phyloP scores from a whole-genome alignment of 2,329 filamentous ascomycete species.

The Xylariomycetidae sp. region DNA sequence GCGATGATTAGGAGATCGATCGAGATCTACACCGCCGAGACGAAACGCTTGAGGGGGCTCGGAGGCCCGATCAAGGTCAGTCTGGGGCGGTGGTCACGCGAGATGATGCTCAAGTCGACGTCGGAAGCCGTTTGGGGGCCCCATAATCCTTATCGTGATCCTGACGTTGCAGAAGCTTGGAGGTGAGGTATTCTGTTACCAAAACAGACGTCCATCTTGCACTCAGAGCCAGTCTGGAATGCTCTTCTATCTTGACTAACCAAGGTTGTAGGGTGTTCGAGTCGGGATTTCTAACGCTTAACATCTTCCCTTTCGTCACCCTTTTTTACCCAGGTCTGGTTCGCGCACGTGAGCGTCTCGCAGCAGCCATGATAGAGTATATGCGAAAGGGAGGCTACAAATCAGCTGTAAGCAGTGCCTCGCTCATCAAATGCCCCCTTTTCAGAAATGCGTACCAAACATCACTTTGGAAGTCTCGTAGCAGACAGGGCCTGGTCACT shows the following conservation, averaged over 20 bases:
- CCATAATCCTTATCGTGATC: conserved; percentile 20
- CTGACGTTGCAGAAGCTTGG: conserved; percentile 16
- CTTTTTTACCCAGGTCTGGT: conserved; percentile 5
- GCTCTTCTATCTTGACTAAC: neutral
- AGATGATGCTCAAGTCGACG: conserved; percentile 15
- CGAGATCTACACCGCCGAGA: conserved; percentile 11
- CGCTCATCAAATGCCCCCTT: neutral
- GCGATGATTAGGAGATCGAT: conserved; percentile 15
- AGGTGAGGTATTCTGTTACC: conserved; percentile 7
- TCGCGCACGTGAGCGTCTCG: conserved; percentile 10
- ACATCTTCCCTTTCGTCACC: conserved; percentile 9
- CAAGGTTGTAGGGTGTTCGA: conserved; percentile 12
- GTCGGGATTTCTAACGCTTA: conserved; percentile 11
- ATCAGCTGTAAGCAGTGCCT: conserved; percentile 10
- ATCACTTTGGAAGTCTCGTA: no score
- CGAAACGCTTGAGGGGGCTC: conserved; percentile 8
- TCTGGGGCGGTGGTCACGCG: conserved; percentile 14
- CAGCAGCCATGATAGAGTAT: conserved; percentile 15
- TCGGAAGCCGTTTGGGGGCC: conserved; percentile 22
- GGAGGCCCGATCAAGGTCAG: conserved; percentile 5
- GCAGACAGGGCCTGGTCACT: no score
- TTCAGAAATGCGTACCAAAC: no score
- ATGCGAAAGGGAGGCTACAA: conserved; percentile 17
- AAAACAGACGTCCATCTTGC: neutral
- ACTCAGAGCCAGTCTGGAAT: no score